These are phyloP conservation scores for Aspergillus fischeri DNA, from an alignment of 2,329 filamentous ascomycete genomes.

Conservation along the genomic window DNA sequence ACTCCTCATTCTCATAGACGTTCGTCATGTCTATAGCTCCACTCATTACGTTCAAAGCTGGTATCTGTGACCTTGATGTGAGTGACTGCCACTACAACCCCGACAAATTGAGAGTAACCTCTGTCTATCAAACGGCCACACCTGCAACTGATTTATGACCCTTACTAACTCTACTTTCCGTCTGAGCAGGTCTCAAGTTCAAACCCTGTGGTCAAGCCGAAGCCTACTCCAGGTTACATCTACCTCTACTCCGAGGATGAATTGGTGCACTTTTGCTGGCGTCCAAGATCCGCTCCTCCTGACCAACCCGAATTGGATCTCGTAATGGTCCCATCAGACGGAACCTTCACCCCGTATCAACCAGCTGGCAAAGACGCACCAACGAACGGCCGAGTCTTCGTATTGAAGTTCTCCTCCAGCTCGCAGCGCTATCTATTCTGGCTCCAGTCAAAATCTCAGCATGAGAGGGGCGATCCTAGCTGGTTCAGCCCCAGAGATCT, in stretches of 20 bases:
- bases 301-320: conserved; percentile 79
- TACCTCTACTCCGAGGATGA: conserved; percentile 95
- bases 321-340: conserved; percentile 88
- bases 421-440: conserved; percentile 92
- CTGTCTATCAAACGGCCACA: neutral
- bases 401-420: conserved; percentile 88
- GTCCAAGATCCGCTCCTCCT: conserved; percentile 66
- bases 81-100: conserved; percentile 31
- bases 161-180: conserved; percentile 7
- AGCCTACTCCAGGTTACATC: conserved; percentile 74
- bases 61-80: conserved; percentile 80
- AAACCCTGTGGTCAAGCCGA: conserved; percentile 69
- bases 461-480: conserved; percentile 63
- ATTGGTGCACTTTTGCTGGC: conserved; percentile 96
- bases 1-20: conserved; percentile 2
- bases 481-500: conserved; percentile 82
- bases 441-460: conserved; percentile 88
- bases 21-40: conserved; percentile 73
- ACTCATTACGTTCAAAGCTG: conserved; percentile 94
- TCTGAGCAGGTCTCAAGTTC: conserved; percentile 47
- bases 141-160: neutral
- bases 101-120: conserved; percentile 1
- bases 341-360: conserved; percentile 79
- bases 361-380: conserved; percentile 59
- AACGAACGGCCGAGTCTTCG: conserved; percentile 83